Conservation (phyloP, 2,329 filamentous ascomycete species). For the Epichloe amarillans region DNA sequence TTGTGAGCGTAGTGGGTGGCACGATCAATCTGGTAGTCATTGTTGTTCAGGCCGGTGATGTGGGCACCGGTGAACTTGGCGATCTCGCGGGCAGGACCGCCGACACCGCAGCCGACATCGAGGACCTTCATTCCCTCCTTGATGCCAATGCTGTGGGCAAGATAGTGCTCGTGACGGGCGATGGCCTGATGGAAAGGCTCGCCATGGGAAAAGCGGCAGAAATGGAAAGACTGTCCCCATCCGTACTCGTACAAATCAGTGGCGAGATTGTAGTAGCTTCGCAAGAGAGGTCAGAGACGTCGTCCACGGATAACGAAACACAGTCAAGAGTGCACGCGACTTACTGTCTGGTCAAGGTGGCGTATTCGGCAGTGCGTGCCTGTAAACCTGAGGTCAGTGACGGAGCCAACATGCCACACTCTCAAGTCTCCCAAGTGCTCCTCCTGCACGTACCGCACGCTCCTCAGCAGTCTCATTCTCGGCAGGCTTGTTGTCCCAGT, state of each 20-base stretch:
- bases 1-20: slow-evolving; percentile 74
- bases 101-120: slow-evolving; percentile 94
- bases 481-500: slow-evolving; percentile 77
- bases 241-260: slow-evolving; percentile 95
- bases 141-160: slow-evolving; percentile 79
- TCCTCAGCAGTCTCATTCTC: slow-evolving; percentile 71
- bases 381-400: slow-evolving; percentile 21
- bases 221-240: slow-evolving; percentile 95
- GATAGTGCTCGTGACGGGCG: slow-evolving; percentile 94
- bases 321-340: slow-evolving; percentile 19
- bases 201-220: slow-evolving; percentile 80
- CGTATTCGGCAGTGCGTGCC: slow-evolving; percentile 77
- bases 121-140: slow-evolving; percentile 79
- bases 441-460: slow-evolving; percentile 49
- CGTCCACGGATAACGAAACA: too few species aligned
- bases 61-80: slow-evolving; percentile 88
- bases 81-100: slow-evolving; percentile 89
- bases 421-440: neutral
- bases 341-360: slow-evolving; percentile 82
- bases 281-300: slow-evolving; percentile 9
- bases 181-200: slow-evolving; percentile 87
- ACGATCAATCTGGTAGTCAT: slow-evolving; percentile 96
- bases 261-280: slow-evolving; percentile 89
- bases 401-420: neutral
- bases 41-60: slow-evolving; percentile 92